Base-by-base conservation (phyloP, 2,329 filamentous ascomycete species). In the Nannizzia gypsea region DNA sequence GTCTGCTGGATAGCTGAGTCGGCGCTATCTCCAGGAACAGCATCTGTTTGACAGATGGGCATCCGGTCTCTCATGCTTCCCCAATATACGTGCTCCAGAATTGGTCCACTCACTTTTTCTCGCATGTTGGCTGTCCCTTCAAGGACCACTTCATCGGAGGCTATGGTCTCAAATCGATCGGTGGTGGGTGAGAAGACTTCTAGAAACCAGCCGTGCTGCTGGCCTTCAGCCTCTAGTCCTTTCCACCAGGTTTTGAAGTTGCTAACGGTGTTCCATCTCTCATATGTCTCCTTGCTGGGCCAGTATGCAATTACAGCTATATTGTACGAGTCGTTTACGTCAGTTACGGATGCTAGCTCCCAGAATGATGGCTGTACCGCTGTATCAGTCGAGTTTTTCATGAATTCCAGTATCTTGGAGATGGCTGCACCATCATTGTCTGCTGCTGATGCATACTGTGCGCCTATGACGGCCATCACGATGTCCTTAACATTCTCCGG, bases 61-160 rank as follows among this genome's bases (percentile, higher is more conserved):
- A 78, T 60, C 3, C 76, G 71, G 62, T 78, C 76, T 13, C 76
- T 70, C 75, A 77, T 76, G 63, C 74, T 76, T 1, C 76, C 77
- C 74, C 75, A 78, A 63, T 78, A 78, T 1, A 69, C 73, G 62
- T 78, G 76, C 64, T 78, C 73, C 40, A 68, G 63, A 15, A 79
- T 67, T 31, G 69, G 67, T 0, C 73, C 73, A 17, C 70, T 73
- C 3, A 76, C 66, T 1, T 62, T 61, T 3, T 71, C 69, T 3
- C 71, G 64, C 74, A 78, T 73, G 61, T 76, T 66, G 5, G 73
- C 74, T 6, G 70, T 72, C 11, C 76, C 76, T 61, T 78, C 76
- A 3, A 70, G 69, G 1, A 69, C 64, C 20, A 65, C 62, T 24
- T 68, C 67, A 59, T 71, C 70, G 2, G 74, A 75, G 59, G 75